Base-by-base conservation (phyloP, 1,139 yeast genomes). In the Suhomyces terraborum region DNA sequence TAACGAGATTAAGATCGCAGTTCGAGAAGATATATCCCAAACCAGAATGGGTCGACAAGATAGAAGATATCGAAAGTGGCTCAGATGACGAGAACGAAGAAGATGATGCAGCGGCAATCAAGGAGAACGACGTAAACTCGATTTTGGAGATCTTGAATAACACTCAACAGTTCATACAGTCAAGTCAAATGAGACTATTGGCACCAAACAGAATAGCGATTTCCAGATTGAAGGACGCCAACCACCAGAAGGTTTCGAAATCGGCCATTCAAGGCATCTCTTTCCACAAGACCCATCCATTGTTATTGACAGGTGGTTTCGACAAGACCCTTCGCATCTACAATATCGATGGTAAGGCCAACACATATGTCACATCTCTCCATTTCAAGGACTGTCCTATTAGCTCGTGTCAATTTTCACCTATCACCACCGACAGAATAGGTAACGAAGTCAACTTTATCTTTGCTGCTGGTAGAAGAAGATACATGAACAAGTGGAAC, bases 401-500 rank as follows among this genome's bases (percentile, higher is more conserved):
- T 40, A 85, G 83, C 52, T 75, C 85, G 0, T 91, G 95, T 32
- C 66, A 70, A 45, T 88, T 88, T 61, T 79, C 80, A 40, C 68
- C 72, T 6, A 39, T 55, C 4, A 56, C 54, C 12, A 69, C 68
- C 48, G 80, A 77, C 49, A 71, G 69, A 43, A 46, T 39, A 24
- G 46, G 43, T 4, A 40, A 33, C 31, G 50, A 44, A 8, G 73
- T 78, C 35, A 66, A 62, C 43, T 46, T 66, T 50, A 79, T 93
- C 3, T 84, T 79, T 59, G 88, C 95, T 1, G 96, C 87, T 45
- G 98, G 98, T 46, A 80, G 97, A 67, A 81, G 98, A 67, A 77
- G 88, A 45, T 91, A 84, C 60, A 82, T 93, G 87, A 88, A 86
- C 64, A 82, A 88, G 42, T 91, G 98, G 96, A 93, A 89, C 61